phyloP scores from a whole-genome alignment of 768 basidiomycete species.

The Leccinum arenicola region DNA sequence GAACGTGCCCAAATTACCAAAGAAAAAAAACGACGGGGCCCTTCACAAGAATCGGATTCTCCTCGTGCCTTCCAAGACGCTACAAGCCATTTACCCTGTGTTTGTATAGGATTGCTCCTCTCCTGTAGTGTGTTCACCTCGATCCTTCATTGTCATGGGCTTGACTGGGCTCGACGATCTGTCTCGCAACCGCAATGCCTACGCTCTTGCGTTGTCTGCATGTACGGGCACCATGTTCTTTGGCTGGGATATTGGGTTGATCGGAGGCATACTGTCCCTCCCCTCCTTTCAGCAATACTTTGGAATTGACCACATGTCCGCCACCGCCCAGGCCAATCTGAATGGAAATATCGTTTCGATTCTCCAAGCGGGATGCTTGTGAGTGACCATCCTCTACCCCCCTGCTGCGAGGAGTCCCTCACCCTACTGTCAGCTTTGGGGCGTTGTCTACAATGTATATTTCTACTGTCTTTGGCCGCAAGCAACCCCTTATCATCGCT shows the following conservation, averaged over 20 bases:
- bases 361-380: slow-evolving; percentile 50
- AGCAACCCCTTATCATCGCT: slow-evolving; percentile 41
- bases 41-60: too few relatives aligned
- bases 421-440: slow-evolving; percentile 35
- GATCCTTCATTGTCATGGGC: slow-evolving; percentile 19
- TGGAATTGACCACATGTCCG: slow-evolving; percentile 39
- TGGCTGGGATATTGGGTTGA: slow-evolving; percentile 50
- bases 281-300: slow-evolving; percentile 48
- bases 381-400: slow-evolving; percentile 14
- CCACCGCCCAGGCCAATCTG: slow-evolving; percentile 38
- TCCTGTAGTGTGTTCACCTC: not conserved
- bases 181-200: slow-evolving; percentile 41
- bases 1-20: too few relatives aligned
- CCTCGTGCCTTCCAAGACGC: too few relatives aligned
- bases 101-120: not conserved
- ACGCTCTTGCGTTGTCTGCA: slow-evolving; percentile 43
- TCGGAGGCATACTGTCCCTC: slow-evolving; percentile 49
- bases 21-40: too few relatives aligned
- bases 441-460: slow-evolving; percentile 40
- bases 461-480: slow-evolving; percentile 45
- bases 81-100: too few relatives aligned
- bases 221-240: slow-evolving; percentile 48
- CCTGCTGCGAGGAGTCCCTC: not conserved
- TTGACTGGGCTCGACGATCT: slow-evolving; percentile 22
- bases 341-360: slow-evolving; percentile 53